Evolutionary conservation across 345 rosid genomes (phyloP).

Genomic region (Eucalyptus curtisii): DNA sequence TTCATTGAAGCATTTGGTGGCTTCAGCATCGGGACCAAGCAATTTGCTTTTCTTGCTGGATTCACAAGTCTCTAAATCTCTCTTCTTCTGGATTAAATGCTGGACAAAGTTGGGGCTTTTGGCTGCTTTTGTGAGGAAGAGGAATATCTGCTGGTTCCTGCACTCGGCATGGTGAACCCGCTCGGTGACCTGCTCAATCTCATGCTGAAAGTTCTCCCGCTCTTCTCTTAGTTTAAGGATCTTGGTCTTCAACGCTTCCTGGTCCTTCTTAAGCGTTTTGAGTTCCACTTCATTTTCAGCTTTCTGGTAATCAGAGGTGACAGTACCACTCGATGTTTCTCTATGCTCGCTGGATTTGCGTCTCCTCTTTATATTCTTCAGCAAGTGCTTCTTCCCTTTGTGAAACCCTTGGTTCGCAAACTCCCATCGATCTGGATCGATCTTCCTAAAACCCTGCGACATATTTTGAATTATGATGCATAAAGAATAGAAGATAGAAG

Average conservation of each 20-base stretch:
- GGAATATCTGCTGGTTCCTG: slow-evolving; percentile 33
- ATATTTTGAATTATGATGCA: too few relatives aligned
- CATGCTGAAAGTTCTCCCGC: slow-evolving; percentile 11
- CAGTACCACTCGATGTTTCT: not conserved
- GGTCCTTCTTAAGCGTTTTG: slow-evolving; percentile 21
- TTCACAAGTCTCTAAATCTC: not conserved
- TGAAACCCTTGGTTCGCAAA: slow-evolving; percentile 48
- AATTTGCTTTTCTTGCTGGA: slow-evolving; percentile 6
- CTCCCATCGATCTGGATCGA: slow-evolving; percentile 47
- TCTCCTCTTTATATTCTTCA: slow-evolving; percentile 42
- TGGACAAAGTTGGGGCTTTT: slow-evolving; percentile 23
- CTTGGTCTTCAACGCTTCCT: not conserved
- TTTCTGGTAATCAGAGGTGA: not conserved
- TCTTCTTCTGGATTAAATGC: slow-evolving; percentile 27
- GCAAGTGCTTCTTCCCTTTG: slow-evolving; percentile 43
- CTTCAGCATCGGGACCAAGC: not conserved
- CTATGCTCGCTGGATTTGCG: slow-evolving; percentile 2
- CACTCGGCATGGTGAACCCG: slow-evolving; percentile 22
- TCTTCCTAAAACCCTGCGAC: too few relatives aligned
- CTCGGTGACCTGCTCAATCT: slow-evolving; percentile 18
- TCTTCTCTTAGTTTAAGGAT: not conserved
- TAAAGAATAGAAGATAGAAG: too few relatives aligned
- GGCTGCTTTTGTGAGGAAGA: slow-evolving; percentile 30
- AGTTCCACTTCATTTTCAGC: not conserved
- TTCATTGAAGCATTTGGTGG: not conserved